Evolutionary conservation across 73 alveolate genomes (phyloP), one percentile per base, ranked within the genome.

Genomic region (Uronychia binucleata): DNA sequence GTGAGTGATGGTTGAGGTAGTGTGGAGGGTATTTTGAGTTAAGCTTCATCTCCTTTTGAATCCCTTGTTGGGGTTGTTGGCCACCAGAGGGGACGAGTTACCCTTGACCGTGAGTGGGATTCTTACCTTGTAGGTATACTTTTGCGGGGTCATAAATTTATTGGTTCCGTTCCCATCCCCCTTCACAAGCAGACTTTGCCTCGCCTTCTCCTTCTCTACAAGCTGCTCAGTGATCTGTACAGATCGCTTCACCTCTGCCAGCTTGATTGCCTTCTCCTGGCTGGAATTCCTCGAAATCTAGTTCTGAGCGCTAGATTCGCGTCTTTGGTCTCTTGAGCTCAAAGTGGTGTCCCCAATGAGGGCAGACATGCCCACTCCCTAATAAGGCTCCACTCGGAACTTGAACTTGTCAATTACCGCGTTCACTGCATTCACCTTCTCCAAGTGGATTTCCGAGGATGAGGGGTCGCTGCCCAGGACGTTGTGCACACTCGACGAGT

Each of bases 1-100:
- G 30, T 77, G 31, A 75, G 85, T 83, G 35, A 78, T 83, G 1
- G 78, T 84, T 75, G 84, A 67, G 28, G 90, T 34, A 78, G 75
- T 75, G 14, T 46, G 27, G 67, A 75, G 57, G 33, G 33, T 33
- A n/a, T n/a, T n/a, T n/a, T n/a, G n/a, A n/a, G n/a, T n/a, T n/a
- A n/a, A n/a, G n/a, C n/a, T n/a, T n/a, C n/a, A n/a, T n/a, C n/a
- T n/a, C n/a, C n/a, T n/a, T n/a, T n/a, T n/a, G n/a, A n/a, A n/a
- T n/a, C n/a, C n/a, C n/a, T n/a, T n/a, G n/a, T n/a, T n/a, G n/a
- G n/a, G n/a, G n/a, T n/a, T n/a, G n/a, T n/a, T n/a, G n/a, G n/a
- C n/a, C n/a, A n/a, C n/a, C n/a, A n/a, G n/a, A n/a, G n/a, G n/a
- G n/a, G n/a, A n/a, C n/a, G n/a, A n/a, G n/a, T n/a, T n/a, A n/a